Conservation (phyloP, 2,329 filamentous ascomycete genomes). For the Cadophora malorum region DNA sequence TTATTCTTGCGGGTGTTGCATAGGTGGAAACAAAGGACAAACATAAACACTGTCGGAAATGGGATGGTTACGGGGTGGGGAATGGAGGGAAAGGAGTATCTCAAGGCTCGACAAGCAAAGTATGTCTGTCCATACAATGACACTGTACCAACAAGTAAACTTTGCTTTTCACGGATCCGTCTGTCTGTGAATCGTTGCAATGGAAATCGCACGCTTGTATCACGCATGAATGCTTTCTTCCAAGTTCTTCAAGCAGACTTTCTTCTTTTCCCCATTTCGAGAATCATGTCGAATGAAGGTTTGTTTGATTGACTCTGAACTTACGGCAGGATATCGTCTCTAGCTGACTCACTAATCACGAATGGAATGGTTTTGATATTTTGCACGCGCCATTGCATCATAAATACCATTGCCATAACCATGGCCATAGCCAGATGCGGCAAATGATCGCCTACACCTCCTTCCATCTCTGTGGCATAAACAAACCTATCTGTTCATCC, state of each 20-base stretch:
- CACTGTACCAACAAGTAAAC: slow-evolving; percentile 15
- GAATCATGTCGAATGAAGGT: too few species aligned
- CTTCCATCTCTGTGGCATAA: background rate
- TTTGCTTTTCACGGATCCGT: background rate
- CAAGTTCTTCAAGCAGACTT: too few species aligned
- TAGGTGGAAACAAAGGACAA: background rate
- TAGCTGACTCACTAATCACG: too few species aligned
- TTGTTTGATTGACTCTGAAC: too few species aligned
- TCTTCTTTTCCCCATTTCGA: too few species aligned
- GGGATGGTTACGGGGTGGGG: too few species aligned
- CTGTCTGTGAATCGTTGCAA: background rate
- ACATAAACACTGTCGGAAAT: too few species aligned
- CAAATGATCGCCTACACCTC: background rate
- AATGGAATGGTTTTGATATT: too few species aligned
- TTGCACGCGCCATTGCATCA: background rate
- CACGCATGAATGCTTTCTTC: too few species aligned
- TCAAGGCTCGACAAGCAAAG: background rate
- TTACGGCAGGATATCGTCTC: too few species aligned
- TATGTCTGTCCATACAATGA: slow-evolving; percentile 21
- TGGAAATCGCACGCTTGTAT: background rate
- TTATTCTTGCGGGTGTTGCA: background rate
- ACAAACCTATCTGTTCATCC: background rate
- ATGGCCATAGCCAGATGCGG: too few species aligned
- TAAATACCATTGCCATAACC: background rate
- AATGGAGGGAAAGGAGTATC: background rate